Conservation (phyloP, 169 alveolate genomes). For the Cyclospora cayetanensis region DNA sequence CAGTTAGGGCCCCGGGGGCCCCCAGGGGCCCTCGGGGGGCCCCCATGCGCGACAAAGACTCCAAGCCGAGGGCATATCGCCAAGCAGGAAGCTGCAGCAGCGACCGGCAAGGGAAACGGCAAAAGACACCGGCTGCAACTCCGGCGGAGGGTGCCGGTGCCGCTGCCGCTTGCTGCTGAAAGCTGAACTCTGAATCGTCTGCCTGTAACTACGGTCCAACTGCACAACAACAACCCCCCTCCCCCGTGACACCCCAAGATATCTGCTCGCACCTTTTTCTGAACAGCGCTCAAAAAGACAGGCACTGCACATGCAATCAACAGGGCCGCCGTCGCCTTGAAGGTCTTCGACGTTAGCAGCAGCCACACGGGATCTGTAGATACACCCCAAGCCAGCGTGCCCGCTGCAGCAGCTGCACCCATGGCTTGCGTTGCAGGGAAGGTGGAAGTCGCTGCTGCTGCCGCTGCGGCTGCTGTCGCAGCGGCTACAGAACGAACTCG, state of each 20-base stretch:
- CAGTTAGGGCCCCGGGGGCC: neutral
- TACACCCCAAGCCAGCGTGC: neutral
- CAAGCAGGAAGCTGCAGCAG: neutral
- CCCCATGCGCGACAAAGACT: neutral
- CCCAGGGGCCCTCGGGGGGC: neutral
- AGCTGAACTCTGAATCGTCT: neutral
- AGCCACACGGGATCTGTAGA: neutral
- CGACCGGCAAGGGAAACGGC: neutral
- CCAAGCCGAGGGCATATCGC: neutral
- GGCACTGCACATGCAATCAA: too few relatives aligned
- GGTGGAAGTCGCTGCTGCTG: neutral
- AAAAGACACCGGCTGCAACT: neutral
- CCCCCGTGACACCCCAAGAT: too few relatives aligned
- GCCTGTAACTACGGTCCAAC: too few relatives aligned
- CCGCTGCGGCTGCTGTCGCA: neutral
- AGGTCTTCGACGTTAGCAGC: too few relatives aligned
- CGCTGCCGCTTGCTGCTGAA: neutral
- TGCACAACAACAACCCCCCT: too few relatives aligned
- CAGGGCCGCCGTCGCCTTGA: too few relatives aligned
- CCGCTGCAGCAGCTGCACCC: neutral
- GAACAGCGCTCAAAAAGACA: too few relatives aligned
- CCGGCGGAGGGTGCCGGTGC: neutral
- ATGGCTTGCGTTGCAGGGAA: neutral
- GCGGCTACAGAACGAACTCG: neutral
- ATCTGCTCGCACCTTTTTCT: too few relatives aligned